These are phyloP conservation scores for Metarhizium brunneum DNA, from an alignment of 2,329 filamentous ascomycete species.

Conservation along the genomic window DNA sequence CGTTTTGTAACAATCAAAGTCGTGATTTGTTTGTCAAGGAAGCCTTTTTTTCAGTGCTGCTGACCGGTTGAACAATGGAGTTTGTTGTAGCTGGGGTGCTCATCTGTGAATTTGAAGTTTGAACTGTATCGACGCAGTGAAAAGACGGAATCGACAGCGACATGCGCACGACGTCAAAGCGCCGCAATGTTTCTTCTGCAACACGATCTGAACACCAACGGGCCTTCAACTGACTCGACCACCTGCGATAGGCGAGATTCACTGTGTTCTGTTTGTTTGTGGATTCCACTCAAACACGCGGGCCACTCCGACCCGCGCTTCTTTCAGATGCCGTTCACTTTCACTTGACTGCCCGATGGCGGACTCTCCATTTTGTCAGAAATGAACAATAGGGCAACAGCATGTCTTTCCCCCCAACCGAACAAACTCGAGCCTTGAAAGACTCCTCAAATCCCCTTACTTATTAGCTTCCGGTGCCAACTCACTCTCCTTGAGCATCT, in stretches of 20 bases:
- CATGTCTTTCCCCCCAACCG: background rate
- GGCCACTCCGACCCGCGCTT: background rate
- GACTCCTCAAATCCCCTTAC: too few relatives aligned
- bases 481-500: too few relatives aligned
- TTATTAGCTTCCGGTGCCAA: too few relatives aligned
- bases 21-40: background rate
- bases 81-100: too few relatives aligned
- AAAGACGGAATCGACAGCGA: background rate
- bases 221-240: background rate
- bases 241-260: background rate
- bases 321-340: background rate
- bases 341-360: background rate
- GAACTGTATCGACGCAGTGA: background rate
- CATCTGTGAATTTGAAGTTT: background rate
- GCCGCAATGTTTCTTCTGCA: background rate
- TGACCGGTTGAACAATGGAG: too few relatives aligned
- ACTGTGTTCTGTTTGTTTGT: background rate
- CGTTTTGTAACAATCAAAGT: background rate
- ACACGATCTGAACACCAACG: too few relatives aligned
- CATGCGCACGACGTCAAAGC: background rate
- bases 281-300: background rate
- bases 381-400: background rate
- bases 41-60: too few relatives aligned
- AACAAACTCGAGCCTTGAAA: too few relatives aligned
- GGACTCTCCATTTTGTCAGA: background rate